phyloP scores from a whole-genome alignment of 2,329 filamentous ascomycete species.

The Cadophora malorum region DNA sequence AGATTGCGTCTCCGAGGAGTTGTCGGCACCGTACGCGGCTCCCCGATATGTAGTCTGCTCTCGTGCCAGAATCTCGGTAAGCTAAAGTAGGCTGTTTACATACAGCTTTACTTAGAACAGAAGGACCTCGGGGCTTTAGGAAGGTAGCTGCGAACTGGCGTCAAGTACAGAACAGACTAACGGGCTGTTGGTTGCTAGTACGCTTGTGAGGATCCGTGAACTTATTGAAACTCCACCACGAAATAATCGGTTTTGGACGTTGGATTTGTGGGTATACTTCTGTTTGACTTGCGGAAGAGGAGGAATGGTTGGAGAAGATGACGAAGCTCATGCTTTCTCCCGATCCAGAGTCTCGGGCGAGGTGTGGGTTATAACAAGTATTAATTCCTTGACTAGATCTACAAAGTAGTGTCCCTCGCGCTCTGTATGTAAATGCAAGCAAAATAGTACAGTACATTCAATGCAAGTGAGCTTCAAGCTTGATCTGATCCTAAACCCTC shows the following conservation, averaged over 20 bases:
- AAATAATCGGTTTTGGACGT: not conserved
- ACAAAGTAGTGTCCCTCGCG: not conserved
- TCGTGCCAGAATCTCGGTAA: constrained; percentile 5
- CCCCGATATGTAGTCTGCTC: not conserved
- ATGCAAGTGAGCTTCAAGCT: constrained; percentile 15
- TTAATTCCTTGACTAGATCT: constrained; percentile 7
- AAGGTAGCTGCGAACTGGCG: not conserved
- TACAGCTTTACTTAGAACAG: not conserved
- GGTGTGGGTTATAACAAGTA: not conserved
- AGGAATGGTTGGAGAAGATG: not conserved
- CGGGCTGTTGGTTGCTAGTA: not conserved
- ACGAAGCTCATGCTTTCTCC: not conserved
- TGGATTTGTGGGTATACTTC: not conserved
- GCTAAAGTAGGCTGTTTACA: constrained; percentile 3
- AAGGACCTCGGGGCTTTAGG: not conserved
- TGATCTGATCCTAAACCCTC: constrained; percentile 6
- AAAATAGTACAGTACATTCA: constrained; percentile 1
- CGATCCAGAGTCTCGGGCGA: not conserved
- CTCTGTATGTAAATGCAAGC: not conserved
- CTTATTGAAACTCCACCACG: not conserved
- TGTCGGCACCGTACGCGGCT: not conserved
- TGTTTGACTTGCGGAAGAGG: not conserved
- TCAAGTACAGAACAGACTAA: not conserved
- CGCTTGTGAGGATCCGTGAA: not conserved
- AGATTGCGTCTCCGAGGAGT: not conserved